phyloP scores from a whole-genome alignment of 768 basidiomycete species.

The Russula virescens region DNA sequence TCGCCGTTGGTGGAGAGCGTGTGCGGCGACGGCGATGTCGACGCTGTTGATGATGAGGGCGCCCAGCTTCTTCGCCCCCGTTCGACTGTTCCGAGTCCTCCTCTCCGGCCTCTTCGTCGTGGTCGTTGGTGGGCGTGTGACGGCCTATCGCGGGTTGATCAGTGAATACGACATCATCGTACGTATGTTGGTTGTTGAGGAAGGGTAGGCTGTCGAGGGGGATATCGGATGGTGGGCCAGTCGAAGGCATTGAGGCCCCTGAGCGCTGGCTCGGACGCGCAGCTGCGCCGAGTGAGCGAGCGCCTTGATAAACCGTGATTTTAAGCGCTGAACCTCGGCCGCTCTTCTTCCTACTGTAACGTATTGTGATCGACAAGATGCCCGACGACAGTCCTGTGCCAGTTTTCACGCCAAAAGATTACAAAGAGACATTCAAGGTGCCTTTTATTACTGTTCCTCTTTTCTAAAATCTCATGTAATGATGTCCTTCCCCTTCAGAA shows the following conservation, averaged over 20 bases:
- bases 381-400: constrained; percentile 2
- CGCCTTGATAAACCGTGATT: too few species aligned
- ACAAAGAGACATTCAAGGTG: constrained; percentile 31
- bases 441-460: not conserved
- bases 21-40: not conserved
- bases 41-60: not conserved
- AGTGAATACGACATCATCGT: not conserved
- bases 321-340: too few species aligned
- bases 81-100: not conserved
- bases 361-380: not conserved
- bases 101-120: not conserved
- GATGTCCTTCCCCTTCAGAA: constrained; percentile 10
- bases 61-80: not conserved
- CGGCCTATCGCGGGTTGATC: constrained; percentile 6
- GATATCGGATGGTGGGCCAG: constrained; percentile 1
- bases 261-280: too few species aligned
- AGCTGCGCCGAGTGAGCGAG: too few species aligned
- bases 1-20: too few species aligned
- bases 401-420: constrained; percentile 27
- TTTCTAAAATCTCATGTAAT: not conserved
- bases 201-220: constrained; percentile 9
- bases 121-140: not conserved
- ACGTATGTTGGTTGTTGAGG: not conserved
- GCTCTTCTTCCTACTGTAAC: too few species aligned
- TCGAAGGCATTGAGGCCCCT: constrained; percentile 10